Evolutionary conservation across 2,329 filamentous ascomycete species (phyloP).

Genomic region (Colletotrichum zoysiae): DNA sequence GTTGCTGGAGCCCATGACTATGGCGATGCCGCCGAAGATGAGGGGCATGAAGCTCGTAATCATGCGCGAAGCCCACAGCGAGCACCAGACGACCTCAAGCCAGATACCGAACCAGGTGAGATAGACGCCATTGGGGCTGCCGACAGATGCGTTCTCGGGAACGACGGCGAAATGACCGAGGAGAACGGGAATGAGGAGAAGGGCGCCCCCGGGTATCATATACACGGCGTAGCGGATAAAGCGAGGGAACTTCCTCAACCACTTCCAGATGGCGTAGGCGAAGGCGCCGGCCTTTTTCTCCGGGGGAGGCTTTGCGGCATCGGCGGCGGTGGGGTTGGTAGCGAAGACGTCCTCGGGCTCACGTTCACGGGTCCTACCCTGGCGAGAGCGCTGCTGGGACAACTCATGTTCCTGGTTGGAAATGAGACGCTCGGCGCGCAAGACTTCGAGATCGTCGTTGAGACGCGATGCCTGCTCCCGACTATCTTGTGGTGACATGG

Average conservation of each 20-base stretch:
- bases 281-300: slow-evolving; percentile 45
- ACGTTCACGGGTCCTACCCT: slow-evolving; percentile 50
- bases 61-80: slow-evolving; percentile 81
- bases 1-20: slow-evolving; percentile 83
- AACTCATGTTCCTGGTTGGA: slow-evolving; percentile 57
- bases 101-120: slow-evolving; percentile 95
- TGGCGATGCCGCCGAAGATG: slow-evolving; percentile 67
- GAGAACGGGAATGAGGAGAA: slow-evolving; percentile 62
- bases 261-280: slow-evolving; percentile 54
- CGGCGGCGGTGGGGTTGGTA: slow-evolving; percentile 49
- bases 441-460: slow-evolving; percentile 63
- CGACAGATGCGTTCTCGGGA: slow-evolving; percentile 61
- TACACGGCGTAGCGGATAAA: slow-evolving; percentile 64
- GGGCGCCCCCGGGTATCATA: slow-evolving; percentile 58
- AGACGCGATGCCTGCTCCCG: slow-evolving; percentile 54
- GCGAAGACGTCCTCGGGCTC: slow-evolving; percentile 61
- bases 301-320: slow-evolving; percentile 34
- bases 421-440: slow-evolving; percentile 61
- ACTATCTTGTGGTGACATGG: slow-evolving; percentile 33
- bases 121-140: slow-evolving; percentile 78
- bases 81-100: slow-evolving; percentile 93
- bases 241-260: slow-evolving; percentile 63
- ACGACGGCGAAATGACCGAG: slow-evolving; percentile 57
- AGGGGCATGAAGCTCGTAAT: slow-evolving; percentile 64
- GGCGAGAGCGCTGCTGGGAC: slow-evolving; percentile 44